These are phyloP conservation scores for Gaertneriomyces sp. DNA, from an alignment of 192 early-diverging fungal genomes.

Conservation along the genomic window DNA sequence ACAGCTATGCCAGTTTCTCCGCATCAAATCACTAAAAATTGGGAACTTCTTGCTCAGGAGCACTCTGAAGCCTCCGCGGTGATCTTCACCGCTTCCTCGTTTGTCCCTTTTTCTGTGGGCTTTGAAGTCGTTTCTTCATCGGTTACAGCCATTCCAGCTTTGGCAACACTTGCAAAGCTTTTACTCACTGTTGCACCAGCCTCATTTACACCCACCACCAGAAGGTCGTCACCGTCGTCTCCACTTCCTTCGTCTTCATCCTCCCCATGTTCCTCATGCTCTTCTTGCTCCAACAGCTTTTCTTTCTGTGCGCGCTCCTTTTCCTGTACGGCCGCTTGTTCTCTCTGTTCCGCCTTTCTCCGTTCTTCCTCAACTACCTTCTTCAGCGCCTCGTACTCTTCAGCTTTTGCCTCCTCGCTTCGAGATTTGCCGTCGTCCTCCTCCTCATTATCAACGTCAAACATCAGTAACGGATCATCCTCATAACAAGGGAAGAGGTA, in stretches of 20 bases:
- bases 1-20: too few relatives aligned
- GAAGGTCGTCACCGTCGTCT: background rate
- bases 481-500: constrained; percentile 77
- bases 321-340: background rate
- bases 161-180: too few relatives aligned
- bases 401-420: constrained; percentile 5
- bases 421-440: constrained; percentile 42
- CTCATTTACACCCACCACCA: too few relatives aligned
- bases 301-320: too few relatives aligned
- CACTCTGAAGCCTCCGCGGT: too few relatives aligned
- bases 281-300: background rate
- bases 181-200: too few relatives aligned
- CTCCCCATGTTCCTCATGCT: background rate
- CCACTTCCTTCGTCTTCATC: background rate
- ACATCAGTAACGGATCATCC: constrained; percentile 81
- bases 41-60: too few relatives aligned
- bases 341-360: background rate
- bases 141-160: too few relatives aligned
- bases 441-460: constrained; percentile 64
- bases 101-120: too few relatives aligned
- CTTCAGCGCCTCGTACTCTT: background rate
- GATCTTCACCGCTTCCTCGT: too few relatives aligned
- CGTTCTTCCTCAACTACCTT: constrained; percentile 2
- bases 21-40: too few relatives aligned
- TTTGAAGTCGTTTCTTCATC: too few relatives aligned